Conservation (phyloP, 2,329 filamentous ascomycete genomes). For the Huntiella moniliformis region DNA sequence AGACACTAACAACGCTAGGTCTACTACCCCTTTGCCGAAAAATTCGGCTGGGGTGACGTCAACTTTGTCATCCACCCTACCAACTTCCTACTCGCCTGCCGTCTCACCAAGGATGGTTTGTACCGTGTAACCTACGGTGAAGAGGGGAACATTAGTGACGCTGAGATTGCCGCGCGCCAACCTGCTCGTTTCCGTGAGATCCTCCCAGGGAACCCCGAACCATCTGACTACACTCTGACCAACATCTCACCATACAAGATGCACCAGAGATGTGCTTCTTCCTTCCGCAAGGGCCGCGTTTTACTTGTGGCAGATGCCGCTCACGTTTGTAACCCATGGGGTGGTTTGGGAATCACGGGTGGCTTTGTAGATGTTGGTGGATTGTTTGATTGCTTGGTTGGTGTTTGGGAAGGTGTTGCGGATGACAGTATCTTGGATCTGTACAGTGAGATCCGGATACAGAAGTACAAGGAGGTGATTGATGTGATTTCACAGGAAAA, state of each 20-base stretch:
- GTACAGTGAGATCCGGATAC: slow-evolving; percentile 27
- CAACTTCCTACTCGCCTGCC: slow-evolving; percentile 42
- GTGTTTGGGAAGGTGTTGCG: slow-evolving; percentile 25
- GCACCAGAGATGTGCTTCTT: slow-evolving; percentile 39
- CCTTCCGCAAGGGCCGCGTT: slow-evolving; percentile 37
- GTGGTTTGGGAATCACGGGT: slow-evolving; percentile 43
- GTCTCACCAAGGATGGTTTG: slow-evolving; percentile 37
- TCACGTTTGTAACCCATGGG: slow-evolving; percentile 35
- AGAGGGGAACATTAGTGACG: slow-evolving; percentile 25
- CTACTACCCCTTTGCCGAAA: slow-evolving; percentile 38
- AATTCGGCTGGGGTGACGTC: slow-evolving; percentile 33
- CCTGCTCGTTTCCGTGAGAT: slow-evolving; percentile 35
- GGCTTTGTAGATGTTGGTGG: slow-evolving; percentile 42
- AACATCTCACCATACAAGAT: slow-evolving; percentile 42
- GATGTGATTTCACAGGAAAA: slow-evolving; percentile 26
- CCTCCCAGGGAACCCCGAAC: slow-evolving; percentile 39
- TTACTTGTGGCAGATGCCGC: slow-evolving; percentile 42
- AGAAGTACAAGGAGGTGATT: slow-evolving; percentile 27
- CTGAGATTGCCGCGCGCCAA: slow-evolving; percentile 14
- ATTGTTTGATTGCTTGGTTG: slow-evolving; percentile 37
- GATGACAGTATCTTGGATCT: slow-evolving; percentile 26
- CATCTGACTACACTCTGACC: slow-evolving; percentile 34
- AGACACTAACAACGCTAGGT: slow-evolving; percentile 22
- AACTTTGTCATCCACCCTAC: slow-evolving; percentile 45
- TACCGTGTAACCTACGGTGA: slow-evolving; percentile 49